Percentiles rank a stretch among this genome's conserved stretches.
Evolutionary conservation across 192 early-diverging fungal genomes (phyloP).

Genomic region (Backusella luteola): DNA sequence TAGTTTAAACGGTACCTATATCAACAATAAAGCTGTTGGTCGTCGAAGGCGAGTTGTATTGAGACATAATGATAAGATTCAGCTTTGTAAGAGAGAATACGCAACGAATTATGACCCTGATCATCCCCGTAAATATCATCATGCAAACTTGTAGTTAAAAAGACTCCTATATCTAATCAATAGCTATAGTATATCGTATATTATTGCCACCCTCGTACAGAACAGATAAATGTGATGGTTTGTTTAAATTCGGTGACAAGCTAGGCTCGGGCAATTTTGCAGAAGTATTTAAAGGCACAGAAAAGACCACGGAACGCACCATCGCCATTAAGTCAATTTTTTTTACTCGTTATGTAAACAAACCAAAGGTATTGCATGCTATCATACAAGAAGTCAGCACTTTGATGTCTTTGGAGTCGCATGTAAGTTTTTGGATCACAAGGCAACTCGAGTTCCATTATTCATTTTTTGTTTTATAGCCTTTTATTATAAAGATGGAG

Average conservation of each 20-base stretch:
- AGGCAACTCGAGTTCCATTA: not conserved
- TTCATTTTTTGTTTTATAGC: not conserved
- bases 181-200: not conserved
- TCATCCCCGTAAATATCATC: not conserved
- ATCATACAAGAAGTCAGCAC: slow-evolving; percentile 13
- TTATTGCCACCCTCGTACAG: not conserved
- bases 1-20: slow-evolving; percentile 15
- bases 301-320: not conserved
- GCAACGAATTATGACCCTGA: not conserved
- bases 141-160: not conserved
- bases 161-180: too few species aligned
- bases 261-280: slow-evolving; percentile 9
- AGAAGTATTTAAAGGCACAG: not conserved
- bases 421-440: slow-evolving; percentile 1
- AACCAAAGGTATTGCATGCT: slow-evolving; percentile 2
- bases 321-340: slow-evolving; percentile 10
- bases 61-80: not conserved
- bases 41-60: not conserved
- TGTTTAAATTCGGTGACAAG: not conserved
- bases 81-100: not conserved
- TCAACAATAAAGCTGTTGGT: not conserved
- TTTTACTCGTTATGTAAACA: not conserved
- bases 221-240: not conserved
- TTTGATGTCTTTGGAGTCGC: slow-evolving; percentile 8
- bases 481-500: slow-evolving; percentile 19